A percentile compares a stretch with the other conserved stretches of the same genome.
phyloP scores from a whole-genome alignment of 1,284 basidiomycete species.

The Mycena sp. region DNA sequence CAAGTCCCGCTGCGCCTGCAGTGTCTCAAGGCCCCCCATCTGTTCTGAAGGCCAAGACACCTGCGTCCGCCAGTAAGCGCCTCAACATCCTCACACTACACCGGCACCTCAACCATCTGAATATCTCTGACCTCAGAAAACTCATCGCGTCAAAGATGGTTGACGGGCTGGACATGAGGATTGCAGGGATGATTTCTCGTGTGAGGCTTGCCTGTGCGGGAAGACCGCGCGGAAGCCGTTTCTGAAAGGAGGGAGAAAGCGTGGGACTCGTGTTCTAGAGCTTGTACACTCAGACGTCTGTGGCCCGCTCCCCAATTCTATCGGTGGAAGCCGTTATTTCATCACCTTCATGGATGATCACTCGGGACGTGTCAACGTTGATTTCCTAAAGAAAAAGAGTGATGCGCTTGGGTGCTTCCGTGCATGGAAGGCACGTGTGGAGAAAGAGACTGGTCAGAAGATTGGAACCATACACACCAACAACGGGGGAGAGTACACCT shows the following conservation, averaged over 20 bases:
- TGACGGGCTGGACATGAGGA: neutral
- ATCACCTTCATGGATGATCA: conserved; percentile 33
- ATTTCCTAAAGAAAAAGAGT: conserved; percentile 26
- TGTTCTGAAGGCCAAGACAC: neutral
- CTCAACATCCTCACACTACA: no score
- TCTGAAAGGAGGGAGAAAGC: neutral
- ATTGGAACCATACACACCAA: neutral
- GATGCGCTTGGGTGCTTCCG: conserved; percentile 4
- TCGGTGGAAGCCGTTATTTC: conserved; percentile 22
- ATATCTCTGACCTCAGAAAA: no score
- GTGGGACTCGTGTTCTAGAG: neutral
- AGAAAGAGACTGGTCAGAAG: conserved; percentile 10
- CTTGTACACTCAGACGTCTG: conserved; percentile 39
- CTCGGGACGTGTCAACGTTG: neutral
- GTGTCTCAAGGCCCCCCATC: neutral
- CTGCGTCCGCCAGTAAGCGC: neutral
- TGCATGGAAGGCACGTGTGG: conserved; percentile 26
- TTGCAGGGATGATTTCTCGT: neutral
- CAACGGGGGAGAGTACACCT: conserved; percentile 15
- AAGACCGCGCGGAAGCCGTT: neutral
- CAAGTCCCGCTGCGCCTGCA: neutral
- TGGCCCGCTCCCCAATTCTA: conserved; percentile 43
- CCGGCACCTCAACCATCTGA: no score
- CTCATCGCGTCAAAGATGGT: no score
- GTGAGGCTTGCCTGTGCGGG: neutral